phyloP scores from a whole-genome alignment of 2,329 filamentous ascomycete genomes.

The Biscogniauxia marginata region DNA sequence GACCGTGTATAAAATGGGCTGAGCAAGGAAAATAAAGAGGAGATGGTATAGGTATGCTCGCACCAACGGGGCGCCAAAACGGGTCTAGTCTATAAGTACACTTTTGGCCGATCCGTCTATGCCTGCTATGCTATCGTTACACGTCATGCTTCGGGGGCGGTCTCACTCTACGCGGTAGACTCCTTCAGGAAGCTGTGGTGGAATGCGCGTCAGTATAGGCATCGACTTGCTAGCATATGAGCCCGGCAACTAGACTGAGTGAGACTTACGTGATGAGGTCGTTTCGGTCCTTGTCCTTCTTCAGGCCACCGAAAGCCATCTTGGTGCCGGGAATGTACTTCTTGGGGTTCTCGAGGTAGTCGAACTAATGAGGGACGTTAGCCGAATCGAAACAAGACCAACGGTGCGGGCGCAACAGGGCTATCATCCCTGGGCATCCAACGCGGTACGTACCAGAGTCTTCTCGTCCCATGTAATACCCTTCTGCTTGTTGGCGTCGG shows the following conservation, averaged over 20 bases:
- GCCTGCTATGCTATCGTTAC: constrained; percentile 37
- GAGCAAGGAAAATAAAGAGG: constrained; percentile 26
- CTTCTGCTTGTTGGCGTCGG: constrained; percentile 99
- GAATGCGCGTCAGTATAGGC: constrained; percentile 1
- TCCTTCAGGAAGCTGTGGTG: constrained; percentile 64
- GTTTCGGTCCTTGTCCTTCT: constrained; percentile 99
- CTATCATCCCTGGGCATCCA: constrained; percentile 1
- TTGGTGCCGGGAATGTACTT: constrained; percentile 99
- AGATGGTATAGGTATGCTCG: constrained; percentile 31
- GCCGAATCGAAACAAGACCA: not conserved
- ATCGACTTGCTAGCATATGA: too few species aligned
- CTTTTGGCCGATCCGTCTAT: constrained; percentile 34
- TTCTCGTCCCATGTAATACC: constrained; percentile 84
- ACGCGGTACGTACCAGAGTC: constrained; percentile 66
- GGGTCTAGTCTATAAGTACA: constrained; percentile 37
- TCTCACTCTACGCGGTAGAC: constrained; percentile 62
- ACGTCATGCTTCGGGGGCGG: constrained; percentile 28
- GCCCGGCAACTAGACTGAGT: not conserved
- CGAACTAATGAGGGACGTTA: constrained; percentile 59
- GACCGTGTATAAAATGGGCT: not conserved
- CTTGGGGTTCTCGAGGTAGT: constrained; percentile 99
- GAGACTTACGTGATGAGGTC: constrained; percentile 89
- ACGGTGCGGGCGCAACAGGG: not conserved
- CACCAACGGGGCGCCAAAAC: constrained; percentile 26
- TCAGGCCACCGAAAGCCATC: constrained; percentile 99